phyloP scores from a whole-genome alignment of 495 filamentous ascomycete species.

The Emericellopsis terricola region DNA sequence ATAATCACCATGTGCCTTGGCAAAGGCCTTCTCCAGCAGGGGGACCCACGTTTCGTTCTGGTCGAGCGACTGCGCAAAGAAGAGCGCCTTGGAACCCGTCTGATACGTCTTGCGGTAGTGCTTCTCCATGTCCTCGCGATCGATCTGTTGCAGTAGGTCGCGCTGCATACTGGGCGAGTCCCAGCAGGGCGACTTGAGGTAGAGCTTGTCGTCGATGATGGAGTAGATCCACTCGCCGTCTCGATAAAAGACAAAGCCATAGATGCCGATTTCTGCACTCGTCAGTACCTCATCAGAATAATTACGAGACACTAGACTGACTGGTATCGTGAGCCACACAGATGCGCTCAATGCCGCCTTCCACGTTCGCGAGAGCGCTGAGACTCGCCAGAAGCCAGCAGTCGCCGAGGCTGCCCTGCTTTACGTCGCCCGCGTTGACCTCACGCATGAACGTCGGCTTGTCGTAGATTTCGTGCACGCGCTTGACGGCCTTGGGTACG shows the following conservation, averaged over 20 bases:
- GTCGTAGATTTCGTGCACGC: constrained; percentile 74
- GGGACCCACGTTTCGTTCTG: constrained; percentile 92
- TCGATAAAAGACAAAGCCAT: constrained; percentile 88
- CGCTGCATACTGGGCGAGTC: constrained; percentile 40
- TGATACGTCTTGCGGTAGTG: constrained; percentile 70
- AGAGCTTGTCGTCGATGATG: constrained; percentile 70
- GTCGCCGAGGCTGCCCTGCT: constrained; percentile 67
- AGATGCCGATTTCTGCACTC: constrained; percentile 54
- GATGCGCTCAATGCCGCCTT: constrained; percentile 56
- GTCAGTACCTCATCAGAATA: constrained; percentile 3
- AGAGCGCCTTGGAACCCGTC: constrained; percentile 62
- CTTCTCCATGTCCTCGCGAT: constrained; percentile 48
- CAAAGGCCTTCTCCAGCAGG: constrained; percentile 85
- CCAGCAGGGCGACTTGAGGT: constrained; percentile 67
- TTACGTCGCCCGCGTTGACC: constrained; percentile 60
- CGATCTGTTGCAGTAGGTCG: constrained; percentile 34
- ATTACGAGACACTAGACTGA: constrained; percentile 6
- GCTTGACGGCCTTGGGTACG: constrained; percentile 46
- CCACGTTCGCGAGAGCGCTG: constrained; percentile 63
- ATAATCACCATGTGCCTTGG: constrained; percentile 83
- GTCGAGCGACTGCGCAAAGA: constrained; percentile 74
- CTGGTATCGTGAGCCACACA: constrained; percentile 61
- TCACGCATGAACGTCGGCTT: constrained; percentile 69
- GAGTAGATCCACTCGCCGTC: constrained; percentile 92
- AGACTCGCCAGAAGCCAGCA: constrained; percentile 91